Percentiles rank a stretch among this genome's conserved stretches.
These are phyloP conservation scores for Apophysomyces sp. DNA, from an alignment of 371 early-diverging fungal genomes.

Conservation along the genomic window DNA sequence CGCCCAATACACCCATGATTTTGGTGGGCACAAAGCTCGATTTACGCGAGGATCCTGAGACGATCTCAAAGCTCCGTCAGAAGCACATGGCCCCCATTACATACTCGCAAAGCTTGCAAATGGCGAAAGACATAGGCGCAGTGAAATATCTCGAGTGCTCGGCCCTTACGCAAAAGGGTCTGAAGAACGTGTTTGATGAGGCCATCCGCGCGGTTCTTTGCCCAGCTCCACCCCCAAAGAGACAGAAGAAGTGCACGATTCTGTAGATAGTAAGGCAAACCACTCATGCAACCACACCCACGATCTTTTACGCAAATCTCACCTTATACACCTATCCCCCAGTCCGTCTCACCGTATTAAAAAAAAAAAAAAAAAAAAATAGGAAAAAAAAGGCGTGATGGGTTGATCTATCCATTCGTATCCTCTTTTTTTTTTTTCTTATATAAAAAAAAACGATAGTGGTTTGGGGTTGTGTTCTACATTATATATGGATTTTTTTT, in stretches of 20 bases:
- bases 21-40: constrained; percentile 75
- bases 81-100: constrained; percentile 74
- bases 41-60: constrained; percentile 60
- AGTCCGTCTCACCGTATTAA: constrained; percentile 2
- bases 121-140: constrained; percentile 78
- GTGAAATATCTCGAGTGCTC: constrained; percentile 89
- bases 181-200: constrained; percentile 98
- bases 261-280: constrained; percentile 45
- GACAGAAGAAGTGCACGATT: constrained; percentile 70
- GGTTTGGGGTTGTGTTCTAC: background rate
- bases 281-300: background rate
- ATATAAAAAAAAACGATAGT: background rate
- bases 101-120: constrained; percentile 68
- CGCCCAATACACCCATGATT: constrained; percentile 63
- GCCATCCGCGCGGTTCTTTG: constrained; percentile 94
- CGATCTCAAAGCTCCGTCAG: constrained; percentile 59
- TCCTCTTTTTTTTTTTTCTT: background rate
- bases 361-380: background rate
- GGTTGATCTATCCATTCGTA: background rate
- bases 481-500: background rate
- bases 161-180: constrained; percentile 81
- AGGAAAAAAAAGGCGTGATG: background rate
- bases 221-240: constrained; percentile 52
- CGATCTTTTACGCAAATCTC: background rate
- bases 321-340: background rate